These are phyloP conservation scores for Acanthochlamys bracteata DNA, from an alignment of 106 monocot genomes.

Conservation along the genomic window DNA sequence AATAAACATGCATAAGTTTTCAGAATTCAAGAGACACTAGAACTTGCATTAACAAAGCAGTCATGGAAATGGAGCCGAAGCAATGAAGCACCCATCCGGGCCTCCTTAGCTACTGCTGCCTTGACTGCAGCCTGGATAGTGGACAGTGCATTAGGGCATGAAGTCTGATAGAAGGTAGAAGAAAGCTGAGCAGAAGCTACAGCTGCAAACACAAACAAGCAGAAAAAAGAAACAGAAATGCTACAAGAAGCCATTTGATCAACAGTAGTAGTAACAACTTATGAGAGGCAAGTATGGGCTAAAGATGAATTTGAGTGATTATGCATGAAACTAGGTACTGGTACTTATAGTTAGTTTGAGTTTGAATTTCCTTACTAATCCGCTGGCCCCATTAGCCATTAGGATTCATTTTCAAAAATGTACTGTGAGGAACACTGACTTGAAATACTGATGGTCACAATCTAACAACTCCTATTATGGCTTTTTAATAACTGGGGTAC, in stretches of 20 bases:
- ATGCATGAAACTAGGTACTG: too few relatives aligned
- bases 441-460: too few relatives aligned
- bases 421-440: neutral
- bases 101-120: slow-evolving; percentile 29
- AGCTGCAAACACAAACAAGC: slow-evolving; percentile 7
- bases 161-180: slow-evolving; percentile 36
- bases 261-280: too few relatives aligned
- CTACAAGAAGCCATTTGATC: slow-evolving; percentile 9
- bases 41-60: slow-evolving; percentile 55
- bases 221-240: neutral
- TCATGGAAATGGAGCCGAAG: slow-evolving; percentile 68
- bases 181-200: slow-evolving; percentile 39
- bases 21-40: neutral
- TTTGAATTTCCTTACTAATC: neutral
- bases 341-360: neutral
- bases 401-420: neutral
- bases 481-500: too few relatives aligned
- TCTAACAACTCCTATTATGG: too few relatives aligned
- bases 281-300: too few relatives aligned
- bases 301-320: too few relatives aligned
- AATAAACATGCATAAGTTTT: neutral
- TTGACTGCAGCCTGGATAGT: slow-evolving; percentile 35
- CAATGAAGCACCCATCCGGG: slow-evolving; percentile 50
- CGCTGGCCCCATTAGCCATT: neutral
- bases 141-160: slow-evolving; percentile 38